These are phyloP conservation scores for Ganoderma sinense DNA, from an alignment of 1,284 basidiomycete species.

Conservation along the genomic window DNA sequence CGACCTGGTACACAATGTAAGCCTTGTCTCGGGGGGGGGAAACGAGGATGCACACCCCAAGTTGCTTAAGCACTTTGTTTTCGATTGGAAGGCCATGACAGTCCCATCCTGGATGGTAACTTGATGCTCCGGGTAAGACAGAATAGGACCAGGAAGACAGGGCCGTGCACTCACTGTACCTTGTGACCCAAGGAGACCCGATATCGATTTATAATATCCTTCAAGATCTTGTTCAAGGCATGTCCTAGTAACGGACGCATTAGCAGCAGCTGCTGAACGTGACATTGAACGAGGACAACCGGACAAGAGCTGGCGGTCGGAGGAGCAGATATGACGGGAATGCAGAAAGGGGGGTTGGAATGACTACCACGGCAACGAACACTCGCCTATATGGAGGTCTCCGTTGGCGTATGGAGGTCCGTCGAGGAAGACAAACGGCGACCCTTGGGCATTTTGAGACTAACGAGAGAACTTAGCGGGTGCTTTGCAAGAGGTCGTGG, in stretches of 20 bases:
- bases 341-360: neutral
- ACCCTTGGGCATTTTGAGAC: slow-evolving; percentile 70
- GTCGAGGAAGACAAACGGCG: slow-evolving; percentile 90
- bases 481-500: neutral
- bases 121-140: slow-evolving; percentile 39
- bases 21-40: neutral
- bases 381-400: slow-evolving; percentile 90
- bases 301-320: neutral
- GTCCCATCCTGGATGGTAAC: slow-evolving; percentile 97
- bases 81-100: slow-evolving; percentile 99
- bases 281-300: neutral
- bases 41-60: slow-evolving; percentile 58
- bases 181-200: slow-evolving; percentile 81
- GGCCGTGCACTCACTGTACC: slow-evolving; percentile 75
- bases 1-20: slow-evolving; percentile 16
- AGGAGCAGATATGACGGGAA: neutral
- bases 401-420: slow-evolving; percentile 99
- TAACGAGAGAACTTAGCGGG: slow-evolving; percentile 40
- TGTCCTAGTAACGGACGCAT: slow-evolving; percentile 68
- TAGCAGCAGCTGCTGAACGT: neutral
- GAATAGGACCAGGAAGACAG: too few relatives aligned
- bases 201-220: slow-evolving; percentile 95
- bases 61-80: slow-evolving; percentile 85
- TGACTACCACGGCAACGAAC: slow-evolving; percentile 1
- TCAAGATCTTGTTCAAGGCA: slow-evolving; percentile 96